Evolutionary conservation across 1,284 basidiomycete genomes (phyloP).

Genomic region (Xerocomus minutiporus): DNA sequence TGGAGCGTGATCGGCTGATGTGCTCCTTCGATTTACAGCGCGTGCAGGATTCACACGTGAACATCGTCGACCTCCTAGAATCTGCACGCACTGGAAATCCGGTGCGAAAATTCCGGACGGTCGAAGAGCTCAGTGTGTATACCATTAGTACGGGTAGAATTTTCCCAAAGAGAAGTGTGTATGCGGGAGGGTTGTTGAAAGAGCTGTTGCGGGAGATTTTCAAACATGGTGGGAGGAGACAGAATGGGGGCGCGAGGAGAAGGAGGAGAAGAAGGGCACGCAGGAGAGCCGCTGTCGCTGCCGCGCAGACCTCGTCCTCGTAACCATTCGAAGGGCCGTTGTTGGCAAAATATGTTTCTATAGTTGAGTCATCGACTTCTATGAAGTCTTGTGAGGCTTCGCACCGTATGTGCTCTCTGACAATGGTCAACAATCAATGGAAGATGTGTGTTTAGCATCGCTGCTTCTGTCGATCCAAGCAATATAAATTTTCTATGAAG

Average conservation of each 20-base stretch:
- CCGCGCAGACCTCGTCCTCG: neutral
- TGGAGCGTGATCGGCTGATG: neutral
- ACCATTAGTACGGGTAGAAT: neutral
- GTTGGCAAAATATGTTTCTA: too few relatives aligned
- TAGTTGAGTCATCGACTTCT: too few relatives aligned
- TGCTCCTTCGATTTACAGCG: neutral
- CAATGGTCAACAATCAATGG: too few relatives aligned
- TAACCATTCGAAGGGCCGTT: neutral
- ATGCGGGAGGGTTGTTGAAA: neutral
- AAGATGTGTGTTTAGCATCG: too few relatives aligned
- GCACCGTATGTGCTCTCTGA: too few relatives aligned
- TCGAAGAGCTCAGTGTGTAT: neutral
- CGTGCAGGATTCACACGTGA: conserved; percentile 1
- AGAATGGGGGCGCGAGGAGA: neutral
- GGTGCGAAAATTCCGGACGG: neutral
- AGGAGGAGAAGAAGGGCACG: neutral
- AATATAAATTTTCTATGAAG: neutral
- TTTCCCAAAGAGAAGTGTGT: neutral
- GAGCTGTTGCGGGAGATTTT: conserved; percentile 1
- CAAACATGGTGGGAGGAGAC: neutral
- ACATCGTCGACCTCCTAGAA: conserved; percentile 5
- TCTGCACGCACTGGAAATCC: neutral
- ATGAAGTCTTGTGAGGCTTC: too few relatives aligned
- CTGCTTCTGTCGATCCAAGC: too few relatives aligned
- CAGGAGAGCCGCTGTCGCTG: neutral